Percentiles rank a stretch among this genome's conserved stretches.
phyloP scores from a whole-genome alignment of 177 flowering plant genomes.

The Vitis hybrid region DNA sequence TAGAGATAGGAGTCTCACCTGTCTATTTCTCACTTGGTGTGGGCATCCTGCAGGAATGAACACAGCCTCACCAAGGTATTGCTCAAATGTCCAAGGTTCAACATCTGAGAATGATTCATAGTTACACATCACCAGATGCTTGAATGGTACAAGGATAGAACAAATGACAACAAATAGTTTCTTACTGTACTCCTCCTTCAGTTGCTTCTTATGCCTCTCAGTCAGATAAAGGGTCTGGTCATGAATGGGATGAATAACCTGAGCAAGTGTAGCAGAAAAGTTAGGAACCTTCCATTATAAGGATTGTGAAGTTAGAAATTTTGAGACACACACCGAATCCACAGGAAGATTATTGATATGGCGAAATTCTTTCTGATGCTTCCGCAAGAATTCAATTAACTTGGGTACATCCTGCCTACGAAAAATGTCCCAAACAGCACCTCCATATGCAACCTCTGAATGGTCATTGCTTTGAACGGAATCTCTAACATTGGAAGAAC shows the following conservation, averaged over 20 bases:
- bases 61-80: slow-evolving; percentile 83
- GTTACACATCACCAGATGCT: not conserved
- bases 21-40: slow-evolving; percentile 86
- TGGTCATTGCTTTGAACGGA: slow-evolving; percentile 9
- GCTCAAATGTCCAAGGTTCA: slow-evolving; percentile 94
- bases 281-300: slow-evolving; percentile 6
- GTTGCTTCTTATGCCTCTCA: slow-evolving; percentile 66
- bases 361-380: slow-evolving; percentile 68
- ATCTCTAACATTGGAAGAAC: not conserved
- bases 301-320: not conserved
- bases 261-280: slow-evolving; percentile 16
- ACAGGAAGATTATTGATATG: slow-evolving; percentile 58
- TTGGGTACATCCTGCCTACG: slow-evolving; percentile 87
- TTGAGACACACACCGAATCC: slow-evolving; percentile 41
- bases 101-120: slow-evolving; percentile 39
- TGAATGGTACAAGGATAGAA: not conserved
- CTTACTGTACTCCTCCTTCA: slow-evolving; percentile 80
- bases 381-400: slow-evolving; percentile 49
- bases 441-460: slow-evolving; percentile 40
- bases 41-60: slow-evolving; percentile 94
- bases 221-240: slow-evolving; percentile 73
- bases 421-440: slow-evolving; percentile 93
- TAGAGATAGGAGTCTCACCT: slow-evolving; percentile 34
- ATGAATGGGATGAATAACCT: slow-evolving; percentile 86
- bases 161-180: not conserved